phyloP scores from a whole-genome alignment of 2,329 filamentous ascomycete genomes.

The Colletotrichum camelliae region DNA sequence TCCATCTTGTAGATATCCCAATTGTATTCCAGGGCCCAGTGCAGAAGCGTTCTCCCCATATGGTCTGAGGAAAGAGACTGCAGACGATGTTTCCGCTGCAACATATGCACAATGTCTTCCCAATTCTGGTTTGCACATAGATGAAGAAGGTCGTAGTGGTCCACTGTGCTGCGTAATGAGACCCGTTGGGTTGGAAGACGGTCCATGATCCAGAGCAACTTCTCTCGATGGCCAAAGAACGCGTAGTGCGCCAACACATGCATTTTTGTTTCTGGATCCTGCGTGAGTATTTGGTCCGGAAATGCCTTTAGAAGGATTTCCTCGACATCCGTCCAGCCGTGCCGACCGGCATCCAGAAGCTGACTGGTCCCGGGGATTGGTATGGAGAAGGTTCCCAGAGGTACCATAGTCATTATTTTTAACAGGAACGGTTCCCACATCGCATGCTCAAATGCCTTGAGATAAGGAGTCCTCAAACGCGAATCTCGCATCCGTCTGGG shows the following conservation, averaged over 20 bases:
- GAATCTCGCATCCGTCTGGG: fast-evolving
- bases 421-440: fast-evolving
- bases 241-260: neutral
- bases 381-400: fast-evolving
- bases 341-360: neutral
- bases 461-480: fast-evolving
- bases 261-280: neutral
- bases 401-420: fast-evolving
- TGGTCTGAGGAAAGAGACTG: neutral
- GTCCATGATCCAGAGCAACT: neutral
- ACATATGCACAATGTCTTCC: neutral
- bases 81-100: neutral
- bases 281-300: fast-evolving
- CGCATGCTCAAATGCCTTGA: fast-evolving
- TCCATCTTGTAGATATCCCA: neutral
- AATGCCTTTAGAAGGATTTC: neutral
- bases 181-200: neutral
- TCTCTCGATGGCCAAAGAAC: neutral
- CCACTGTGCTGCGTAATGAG: neutral
- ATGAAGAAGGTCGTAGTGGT: neutral
- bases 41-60: neutral
- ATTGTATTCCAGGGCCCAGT: neutral
- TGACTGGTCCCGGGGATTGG: neutral
- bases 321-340: neutral
- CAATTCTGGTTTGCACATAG: neutral